phyloP scores from a whole-genome alignment of 2,329 filamentous ascomycete genomes.

The Sarocladiaceae sp. region DNA sequence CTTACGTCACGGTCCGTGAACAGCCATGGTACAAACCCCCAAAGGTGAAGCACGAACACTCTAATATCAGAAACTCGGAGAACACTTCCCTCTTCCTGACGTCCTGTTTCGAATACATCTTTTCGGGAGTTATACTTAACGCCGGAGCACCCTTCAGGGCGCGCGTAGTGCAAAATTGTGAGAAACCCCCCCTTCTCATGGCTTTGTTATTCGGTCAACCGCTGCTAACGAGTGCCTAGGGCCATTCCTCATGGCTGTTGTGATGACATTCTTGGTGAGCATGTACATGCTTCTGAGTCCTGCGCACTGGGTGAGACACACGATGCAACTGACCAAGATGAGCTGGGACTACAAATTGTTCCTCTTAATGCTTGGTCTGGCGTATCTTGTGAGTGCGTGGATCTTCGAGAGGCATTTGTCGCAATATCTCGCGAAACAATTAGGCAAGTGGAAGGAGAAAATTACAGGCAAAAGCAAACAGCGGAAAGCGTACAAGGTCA shows the following conservation, averaged over 20 bases:
- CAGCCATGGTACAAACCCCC: slow-evolving; percentile 89
- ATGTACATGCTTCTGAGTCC: slow-evolving; percentile 79
- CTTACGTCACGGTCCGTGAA: slow-evolving; percentile 68
- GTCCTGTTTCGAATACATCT: slow-evolving; percentile 92
- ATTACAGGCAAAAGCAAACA: slow-evolving; percentile 63
- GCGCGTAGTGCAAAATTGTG: slow-evolving; percentile 73
- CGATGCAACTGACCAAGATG: slow-evolving; percentile 87
- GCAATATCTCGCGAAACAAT: slow-evolving; percentile 58
- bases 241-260: slow-evolving; percentile 78
- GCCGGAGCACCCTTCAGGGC: slow-evolving; percentile 90
- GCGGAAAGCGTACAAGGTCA: slow-evolving; percentile 83
- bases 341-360: slow-evolving; percentile 68
- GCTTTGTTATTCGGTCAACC: neutral
- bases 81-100: slow-evolving; percentile 88
- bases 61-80: slow-evolving; percentile 86
- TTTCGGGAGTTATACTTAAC: slow-evolving; percentile 83
- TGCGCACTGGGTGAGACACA: slow-evolving; percentile 58
- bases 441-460: slow-evolving; percentile 59
- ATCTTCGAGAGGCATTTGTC: slow-evolving; percentile 68
- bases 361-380: slow-evolving; percentile 64
- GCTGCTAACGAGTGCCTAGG: slow-evolving; percentile 40
- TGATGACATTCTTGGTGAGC: slow-evolving; percentile 61
- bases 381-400: slow-evolving; percentile 68
- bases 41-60: slow-evolving; percentile 68
- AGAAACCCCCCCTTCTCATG: slow-evolving; percentile 30